These are phyloP conservation scores for Populus tremula DNA, from an alignment of 345 rosid genomes.

Conservation along the genomic window DNA sequence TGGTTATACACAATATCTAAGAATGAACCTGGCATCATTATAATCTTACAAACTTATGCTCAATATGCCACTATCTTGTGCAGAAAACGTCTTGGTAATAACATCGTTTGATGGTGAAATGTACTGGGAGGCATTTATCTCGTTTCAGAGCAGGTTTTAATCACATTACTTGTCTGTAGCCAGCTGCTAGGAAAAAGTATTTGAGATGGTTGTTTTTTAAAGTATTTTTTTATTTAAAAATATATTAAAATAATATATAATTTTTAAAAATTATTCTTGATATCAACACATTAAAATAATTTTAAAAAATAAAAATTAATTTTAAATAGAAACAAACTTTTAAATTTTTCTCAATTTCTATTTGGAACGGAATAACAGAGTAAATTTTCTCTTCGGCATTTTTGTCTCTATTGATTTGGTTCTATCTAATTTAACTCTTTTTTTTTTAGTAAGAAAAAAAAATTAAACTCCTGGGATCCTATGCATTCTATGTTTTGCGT, in stretches of 20 bases:
- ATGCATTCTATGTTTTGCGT: background rate
- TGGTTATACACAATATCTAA: background rate
- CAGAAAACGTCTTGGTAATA: background rate
- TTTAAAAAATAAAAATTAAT: too few species aligned
- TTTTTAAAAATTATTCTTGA: too few species aligned
- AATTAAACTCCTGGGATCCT: background rate
- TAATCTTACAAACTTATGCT: background rate
- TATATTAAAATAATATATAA: too few species aligned
- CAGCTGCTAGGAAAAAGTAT: background rate
- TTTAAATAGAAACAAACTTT: too few species aligned
- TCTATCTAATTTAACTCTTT: background rate
- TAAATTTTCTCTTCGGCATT: background rate
- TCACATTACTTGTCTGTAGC: background rate
- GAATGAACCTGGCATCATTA: background rate
- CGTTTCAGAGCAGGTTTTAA: background rate
- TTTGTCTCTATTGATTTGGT: background rate
- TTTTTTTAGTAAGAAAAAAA: too few species aligned
- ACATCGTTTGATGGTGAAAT: background rate
- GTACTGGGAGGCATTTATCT: background rate
- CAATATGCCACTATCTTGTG: background rate
- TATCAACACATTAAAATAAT: too few species aligned
- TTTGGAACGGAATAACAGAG: too few species aligned
- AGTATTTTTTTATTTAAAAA: too few species aligned
- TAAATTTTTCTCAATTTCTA: too few species aligned
- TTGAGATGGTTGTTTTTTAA: fast-evolving